Conservation (phyloP, 2,329 filamentous ascomycete genomes). For the Colletotrichum tropicicola region DNA sequence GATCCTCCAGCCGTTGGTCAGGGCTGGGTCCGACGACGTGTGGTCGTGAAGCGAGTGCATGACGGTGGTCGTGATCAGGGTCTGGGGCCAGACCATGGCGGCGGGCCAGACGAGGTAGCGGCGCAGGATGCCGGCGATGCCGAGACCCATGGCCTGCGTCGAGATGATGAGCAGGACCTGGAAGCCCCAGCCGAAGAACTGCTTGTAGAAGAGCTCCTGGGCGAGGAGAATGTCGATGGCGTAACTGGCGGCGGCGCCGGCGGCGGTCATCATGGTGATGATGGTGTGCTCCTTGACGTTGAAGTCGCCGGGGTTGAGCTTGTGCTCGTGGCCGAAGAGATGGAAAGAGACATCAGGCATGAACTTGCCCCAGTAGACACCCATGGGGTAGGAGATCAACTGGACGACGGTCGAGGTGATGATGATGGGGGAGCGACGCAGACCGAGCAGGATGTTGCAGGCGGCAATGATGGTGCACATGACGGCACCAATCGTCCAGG, state of each 20-base stretch:
- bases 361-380: conserved; percentile 41
- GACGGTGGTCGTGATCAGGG: conserved; percentile 61
- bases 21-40: conserved; percentile 54
- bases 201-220: conserved; percentile 57
- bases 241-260: conserved; percentile 44
- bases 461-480: conserved; percentile 66
- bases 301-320: conserved; percentile 51
- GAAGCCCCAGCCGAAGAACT: conserved; percentile 58
- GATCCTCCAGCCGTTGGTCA: conserved; percentile 68
- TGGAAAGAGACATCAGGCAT: conserved; percentile 41
- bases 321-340: conserved; percentile 41
- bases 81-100: conserved; percentile 67
- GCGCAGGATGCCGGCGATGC: conserved; percentile 62
- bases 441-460: conserved; percentile 62
- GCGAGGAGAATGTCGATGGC: conserved; percentile 52
- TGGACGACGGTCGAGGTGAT: conserved; percentile 65
- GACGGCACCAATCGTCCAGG: conserved; percentile 66
- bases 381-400: conserved; percentile 61
- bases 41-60: conserved; percentile 59
- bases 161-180: conserved; percentile 63
- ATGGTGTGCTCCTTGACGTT: conserved; percentile 59
- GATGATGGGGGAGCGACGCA: conserved; percentile 58
- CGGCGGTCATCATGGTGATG: conserved; percentile 55
- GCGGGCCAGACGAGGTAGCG: conserved; percentile 64
- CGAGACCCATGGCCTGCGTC: conserved; percentile 66